phyloP scores from a whole-genome alignment of 495 filamentous ascomycete genomes.

The Penicillium dipodomyicola region DNA sequence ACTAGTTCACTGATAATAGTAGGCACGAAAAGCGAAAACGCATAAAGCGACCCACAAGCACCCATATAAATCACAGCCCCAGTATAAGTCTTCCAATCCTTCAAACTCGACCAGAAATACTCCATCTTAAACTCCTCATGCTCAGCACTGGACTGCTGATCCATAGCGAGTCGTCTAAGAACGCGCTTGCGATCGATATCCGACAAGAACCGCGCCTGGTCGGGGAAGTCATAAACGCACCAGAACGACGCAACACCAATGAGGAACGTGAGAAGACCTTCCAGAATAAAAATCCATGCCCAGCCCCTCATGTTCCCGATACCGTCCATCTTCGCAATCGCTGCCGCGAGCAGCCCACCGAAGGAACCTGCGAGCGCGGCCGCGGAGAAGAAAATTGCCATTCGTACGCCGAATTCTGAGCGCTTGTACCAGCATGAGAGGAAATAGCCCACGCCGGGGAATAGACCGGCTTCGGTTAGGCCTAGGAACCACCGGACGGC shows the following conservation, averaged over 20 bases:
- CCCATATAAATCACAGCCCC: constrained; percentile 82
- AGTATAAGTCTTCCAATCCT: constrained; percentile 85
- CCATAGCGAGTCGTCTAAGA: constrained; percentile 65
- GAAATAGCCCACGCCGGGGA: constrained; percentile 86
- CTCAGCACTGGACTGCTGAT: constrained; percentile 74
- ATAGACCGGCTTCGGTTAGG: constrained; percentile 78
- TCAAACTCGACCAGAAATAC: constrained; percentile 73
- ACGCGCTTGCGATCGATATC: constrained; percentile 71
- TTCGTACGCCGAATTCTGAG: constrained; percentile 70
- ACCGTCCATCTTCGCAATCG: constrained; percentile 61
- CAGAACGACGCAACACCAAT: constrained; percentile 74
- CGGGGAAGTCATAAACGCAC: constrained; percentile 89
- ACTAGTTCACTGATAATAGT: constrained; percentile 68
- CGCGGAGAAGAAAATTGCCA: constrained; percentile 83
- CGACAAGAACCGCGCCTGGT: constrained; percentile 74
- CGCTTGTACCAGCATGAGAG: constrained; percentile 86
- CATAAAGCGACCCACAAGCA: constrained; percentile 68
- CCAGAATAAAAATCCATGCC: constrained; percentile 67
- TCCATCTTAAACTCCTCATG: constrained; percentile 75
- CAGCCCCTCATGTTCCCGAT: constrained; percentile 63
- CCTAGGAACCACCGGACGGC: constrained; percentile 85
- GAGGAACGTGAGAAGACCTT: constrained; percentile 72
- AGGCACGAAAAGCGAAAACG: constrained; percentile 87
- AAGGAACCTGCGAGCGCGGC: constrained; percentile 80
- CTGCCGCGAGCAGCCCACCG: constrained; percentile 51